These are phyloP conservation scores for Hyphodiscus sp. DNA, from an alignment of 2,329 filamentous ascomycete genomes.

Conservation along the genomic window DNA sequence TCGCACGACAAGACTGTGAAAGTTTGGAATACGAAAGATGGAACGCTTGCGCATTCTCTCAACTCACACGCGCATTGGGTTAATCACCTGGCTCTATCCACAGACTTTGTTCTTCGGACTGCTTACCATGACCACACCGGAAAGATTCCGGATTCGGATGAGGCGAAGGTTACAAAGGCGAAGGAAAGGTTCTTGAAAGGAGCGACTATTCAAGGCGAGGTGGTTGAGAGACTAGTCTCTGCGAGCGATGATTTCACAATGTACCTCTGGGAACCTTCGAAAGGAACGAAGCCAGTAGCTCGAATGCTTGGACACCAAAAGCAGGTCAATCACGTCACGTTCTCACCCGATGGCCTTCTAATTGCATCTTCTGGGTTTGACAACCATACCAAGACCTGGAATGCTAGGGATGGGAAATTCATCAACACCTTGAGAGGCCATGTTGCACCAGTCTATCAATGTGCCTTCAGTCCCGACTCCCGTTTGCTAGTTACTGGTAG, in stretches of 20 bases:
- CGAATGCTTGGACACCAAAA: conserved; percentile 92
- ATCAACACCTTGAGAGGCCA: conserved; percentile 84
- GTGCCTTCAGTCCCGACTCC: conserved; percentile 86
- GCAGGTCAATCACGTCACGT: conserved; percentile 91
- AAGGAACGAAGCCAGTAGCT: conserved; percentile 76
- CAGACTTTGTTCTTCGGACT: conserved; percentile 82
- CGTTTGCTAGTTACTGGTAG: conserved; percentile 80
- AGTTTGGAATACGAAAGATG: conserved; percentile 77
- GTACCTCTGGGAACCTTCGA: conserved; percentile 84
- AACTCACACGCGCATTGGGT: conserved; percentile 87
- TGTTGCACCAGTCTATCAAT: conserved; percentile 87
- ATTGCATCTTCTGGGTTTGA: conserved; percentile 90
- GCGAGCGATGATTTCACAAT: conserved; percentile 95
- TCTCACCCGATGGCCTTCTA: conserved; percentile 81
- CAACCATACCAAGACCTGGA: conserved; percentile 93
- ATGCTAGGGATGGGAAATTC: conserved; percentile 68
- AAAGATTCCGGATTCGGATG: conserved; percentile 59
- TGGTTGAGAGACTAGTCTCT: conserved; percentile 80
- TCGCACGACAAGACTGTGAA: conserved; percentile 92
- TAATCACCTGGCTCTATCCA: conserved; percentile 89
- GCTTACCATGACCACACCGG: conserved; percentile 80
- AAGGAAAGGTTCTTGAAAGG: conserved; percentile 81
- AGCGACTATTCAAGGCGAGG: conserved; percentile 65
- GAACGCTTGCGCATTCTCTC: conserved; percentile 73
- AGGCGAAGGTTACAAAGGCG: conserved; percentile 68